Base-by-base conservation (phyloP, 2,329 filamentous ascomycete species). In the Aspergillus viridinutans region DNA sequence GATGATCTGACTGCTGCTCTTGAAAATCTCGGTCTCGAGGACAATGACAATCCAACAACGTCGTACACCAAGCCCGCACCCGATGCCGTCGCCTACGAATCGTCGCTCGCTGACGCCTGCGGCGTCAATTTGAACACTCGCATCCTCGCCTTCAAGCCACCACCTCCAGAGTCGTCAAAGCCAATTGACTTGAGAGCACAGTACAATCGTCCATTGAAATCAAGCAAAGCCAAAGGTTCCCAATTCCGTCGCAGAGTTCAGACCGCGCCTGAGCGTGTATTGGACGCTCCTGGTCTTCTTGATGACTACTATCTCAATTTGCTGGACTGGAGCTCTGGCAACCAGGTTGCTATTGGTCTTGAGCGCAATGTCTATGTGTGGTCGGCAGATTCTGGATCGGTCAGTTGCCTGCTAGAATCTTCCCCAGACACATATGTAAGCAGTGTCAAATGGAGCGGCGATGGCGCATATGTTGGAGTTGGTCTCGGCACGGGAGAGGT, bases 271-370 rank as follows among this genome's bases (percentile, higher is more conserved):
- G 94, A 99, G 78, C 90, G 94, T 63, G 94, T 99, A 14, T 85
- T 99, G 26, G 94, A 99, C 76, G 94, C 94, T 4, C 94, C 94
- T 5, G 94, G 93, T 55, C 85, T 99, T 53, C 89, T 97, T 60
- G 94, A 99, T 69, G 94, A 99, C 79, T 99, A 97, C 83, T 99
- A 99, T 76, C 89, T 99, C 67, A 99, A 99, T 81, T 83, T 99
- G 42, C 86, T 99, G 26, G 94, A 99, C 80, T 99, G 94, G 94
- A 96, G 92, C 72, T 94, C 92, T 6, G 88, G 90, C 59, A 99
- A 99, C 81, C 94, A 99, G 76, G 93, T 99, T 54, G 94, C 94
- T 50, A 97, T 99, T 72, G 94, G 93, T 56, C 86, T 99, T 12
- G 94, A 97, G 80, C 92, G 93, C 65, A 96, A 89, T 66, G 94